Conservation (phyloP, 495 filamentous ascomycete species). For the Trichocladium antarcticum region DNA sequence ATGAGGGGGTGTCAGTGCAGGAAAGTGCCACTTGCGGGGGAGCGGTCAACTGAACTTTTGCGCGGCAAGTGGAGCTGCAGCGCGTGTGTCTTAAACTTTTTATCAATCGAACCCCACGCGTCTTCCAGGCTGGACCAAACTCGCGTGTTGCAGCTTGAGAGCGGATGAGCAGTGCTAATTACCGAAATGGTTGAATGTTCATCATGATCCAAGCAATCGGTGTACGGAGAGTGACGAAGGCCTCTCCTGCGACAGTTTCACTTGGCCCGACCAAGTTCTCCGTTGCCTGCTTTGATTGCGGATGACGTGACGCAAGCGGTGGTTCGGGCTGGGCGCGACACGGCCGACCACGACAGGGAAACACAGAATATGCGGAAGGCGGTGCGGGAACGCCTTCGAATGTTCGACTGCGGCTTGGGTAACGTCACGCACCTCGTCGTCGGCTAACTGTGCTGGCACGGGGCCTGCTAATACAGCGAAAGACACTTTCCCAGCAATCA, state of each 20-base stretch:
- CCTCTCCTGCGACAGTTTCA: too few species aligned
- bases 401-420: conserved; percentile 12
- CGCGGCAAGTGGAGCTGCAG: neutral
- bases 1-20: conserved; percentile 14
- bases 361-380: neutral
- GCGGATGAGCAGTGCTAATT: too few species aligned
- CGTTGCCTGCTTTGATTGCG: conserved; percentile 5
- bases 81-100: too few species aligned
- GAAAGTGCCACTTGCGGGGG: conserved; percentile 1
- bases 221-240: too few species aligned
- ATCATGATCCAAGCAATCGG: too few species aligned
- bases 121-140: neutral
- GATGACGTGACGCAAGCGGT: conserved; percentile 19
- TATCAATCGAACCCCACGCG: too few species aligned
- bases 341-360: neutral
- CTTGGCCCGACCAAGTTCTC: neutral
- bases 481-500: too few species aligned
- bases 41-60: neutral
- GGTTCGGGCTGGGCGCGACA: conserved; percentile 15
- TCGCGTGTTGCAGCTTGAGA: neutral
- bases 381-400: conserved; percentile 9
- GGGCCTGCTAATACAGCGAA: too few species aligned
- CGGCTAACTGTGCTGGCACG: neutral
- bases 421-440: conserved; percentile 4
- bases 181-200: too few species aligned